A percentile compares a stretch with the other conserved stretches of the same genome.
phyloP scores from a whole-genome alignment of 805 yeast species.

The Nakazawaea pomicola region DNA sequence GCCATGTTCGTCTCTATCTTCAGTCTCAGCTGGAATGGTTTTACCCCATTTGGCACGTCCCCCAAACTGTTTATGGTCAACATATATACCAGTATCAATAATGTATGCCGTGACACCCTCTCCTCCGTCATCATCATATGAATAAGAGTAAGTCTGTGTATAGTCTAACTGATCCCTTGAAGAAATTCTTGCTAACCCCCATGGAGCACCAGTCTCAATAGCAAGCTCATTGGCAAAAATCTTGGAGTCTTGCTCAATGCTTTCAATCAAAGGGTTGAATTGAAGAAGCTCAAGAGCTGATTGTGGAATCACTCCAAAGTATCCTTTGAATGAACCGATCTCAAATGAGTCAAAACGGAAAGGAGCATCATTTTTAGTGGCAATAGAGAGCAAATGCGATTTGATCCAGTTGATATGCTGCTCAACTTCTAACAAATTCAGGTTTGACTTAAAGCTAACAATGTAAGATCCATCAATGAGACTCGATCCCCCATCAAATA shows the following conservation, averaged over 20 bases:
- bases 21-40: constrained; percentile 48
- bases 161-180: constrained; percentile 59
- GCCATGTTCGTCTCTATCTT: constrained; percentile 49
- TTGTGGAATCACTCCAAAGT: constrained; percentile 7
- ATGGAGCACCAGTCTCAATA: constrained; percentile 61
- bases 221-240: constrained; percentile 47
- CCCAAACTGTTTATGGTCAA: constrained; percentile 50
- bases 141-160: constrained; percentile 53
- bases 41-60: constrained; percentile 61
- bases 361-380: neutral
- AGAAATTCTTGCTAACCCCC: constrained; percentile 72
- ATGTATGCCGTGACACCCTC: constrained; percentile 53
- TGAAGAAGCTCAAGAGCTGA: constrained; percentile 1
- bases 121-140: constrained; percentile 57
- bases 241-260: constrained; percentile 57
- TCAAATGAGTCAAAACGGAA: constrained; percentile 3
- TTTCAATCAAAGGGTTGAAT: constrained; percentile 46
- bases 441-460: constrained; percentile 5
- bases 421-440: neutral
- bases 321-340: constrained; percentile 8
- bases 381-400: neutral
- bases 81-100: constrained; percentile 52
- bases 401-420: constrained; percentile 8
- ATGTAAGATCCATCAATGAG: constrained; percentile 10
- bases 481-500: too few species aligned